Percentiles rank a stretch among this genome's conserved stretches.
phyloP scores from a whole-genome alignment of 169 alveolate species.

The Plasmodium cynomolgi region DNA sequence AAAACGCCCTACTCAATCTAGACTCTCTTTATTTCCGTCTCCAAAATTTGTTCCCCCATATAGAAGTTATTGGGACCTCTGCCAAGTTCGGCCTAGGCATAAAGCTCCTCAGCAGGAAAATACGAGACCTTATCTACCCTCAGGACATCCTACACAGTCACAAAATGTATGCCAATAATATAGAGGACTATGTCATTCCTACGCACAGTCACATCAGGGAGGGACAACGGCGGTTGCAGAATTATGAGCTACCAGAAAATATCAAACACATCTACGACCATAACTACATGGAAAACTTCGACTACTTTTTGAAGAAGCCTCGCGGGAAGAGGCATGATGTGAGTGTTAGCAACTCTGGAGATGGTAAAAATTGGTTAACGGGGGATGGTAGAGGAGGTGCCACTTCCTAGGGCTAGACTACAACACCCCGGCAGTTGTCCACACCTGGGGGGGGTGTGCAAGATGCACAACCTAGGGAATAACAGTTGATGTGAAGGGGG shows the following conservation, averaged over 20 bases:
- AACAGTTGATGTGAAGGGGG: neutral
- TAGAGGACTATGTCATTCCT: conserved; percentile 70
- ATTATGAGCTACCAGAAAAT: conserved; percentile 64
- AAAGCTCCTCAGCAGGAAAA: conserved; percentile 56
- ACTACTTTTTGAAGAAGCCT: conserved; percentile 55
- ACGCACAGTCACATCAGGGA: conserved; percentile 26
- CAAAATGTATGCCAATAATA: conserved; percentile 50
- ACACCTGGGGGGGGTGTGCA: no score
- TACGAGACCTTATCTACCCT: conserved; percentile 65
- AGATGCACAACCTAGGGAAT: neutral
- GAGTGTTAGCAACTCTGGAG: neutral
- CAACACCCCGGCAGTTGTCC: no score
- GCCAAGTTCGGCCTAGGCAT: conserved; percentile 88
- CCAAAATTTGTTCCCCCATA: conserved; percentile 76
- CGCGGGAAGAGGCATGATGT: neutral
- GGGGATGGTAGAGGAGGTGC: no score
- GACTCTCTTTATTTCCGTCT: conserved; percentile 84
- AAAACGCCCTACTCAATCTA: conserved; percentile 81
- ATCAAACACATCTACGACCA: conserved; percentile 67
- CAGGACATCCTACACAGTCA: conserved; percentile 39
- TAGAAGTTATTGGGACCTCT: conserved; percentile 84
- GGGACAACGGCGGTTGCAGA: conserved; percentile 40
- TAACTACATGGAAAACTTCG: conserved; percentile 63
- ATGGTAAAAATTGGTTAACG: neutral
- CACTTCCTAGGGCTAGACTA: no score